Evolutionary conservation across 306 rosid species (phyloP).

Genomic region (Styphnolobium japonicum): DNA sequence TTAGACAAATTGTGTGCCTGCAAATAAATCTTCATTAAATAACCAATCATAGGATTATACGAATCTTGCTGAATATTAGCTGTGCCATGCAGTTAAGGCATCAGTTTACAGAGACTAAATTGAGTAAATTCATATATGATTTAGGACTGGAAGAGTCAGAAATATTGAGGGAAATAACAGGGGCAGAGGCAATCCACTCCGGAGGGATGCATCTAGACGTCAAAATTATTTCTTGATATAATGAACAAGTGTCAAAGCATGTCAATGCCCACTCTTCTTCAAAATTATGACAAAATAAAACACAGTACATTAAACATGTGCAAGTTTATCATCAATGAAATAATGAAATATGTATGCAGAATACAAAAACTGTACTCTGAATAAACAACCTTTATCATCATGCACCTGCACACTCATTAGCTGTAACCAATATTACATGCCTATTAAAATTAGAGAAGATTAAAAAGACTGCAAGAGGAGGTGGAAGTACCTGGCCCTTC

Average conservation of each 20-base stretch:
- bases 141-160: neutral
- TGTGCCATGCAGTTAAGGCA: neutral
- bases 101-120: neutral
- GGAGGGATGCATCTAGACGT: neutral
- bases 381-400: conserved; percentile 21
- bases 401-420: neutral
- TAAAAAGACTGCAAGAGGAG: neutral
- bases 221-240: neutral
- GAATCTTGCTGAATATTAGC: conserved; percentile 12
- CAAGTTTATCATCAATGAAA: neutral
- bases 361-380: neutral
- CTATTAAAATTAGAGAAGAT: neutral
- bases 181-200: neutral
- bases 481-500: conserved; percentile 79
- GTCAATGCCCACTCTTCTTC: conserved; percentile 3
- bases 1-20: conserved; percentile 88
- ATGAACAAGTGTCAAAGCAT: neutral
- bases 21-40: conserved; percentile 30
- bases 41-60: neutral
- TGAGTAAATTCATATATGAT: neutral
- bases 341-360: neutral
- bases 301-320: neutral
- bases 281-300: neutral
- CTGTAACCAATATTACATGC: neutral
- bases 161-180: neutral